Base-by-base conservation (phyloP, 2,329 filamentous ascomycete species). In the Colletotrichum limetticola region DNA sequence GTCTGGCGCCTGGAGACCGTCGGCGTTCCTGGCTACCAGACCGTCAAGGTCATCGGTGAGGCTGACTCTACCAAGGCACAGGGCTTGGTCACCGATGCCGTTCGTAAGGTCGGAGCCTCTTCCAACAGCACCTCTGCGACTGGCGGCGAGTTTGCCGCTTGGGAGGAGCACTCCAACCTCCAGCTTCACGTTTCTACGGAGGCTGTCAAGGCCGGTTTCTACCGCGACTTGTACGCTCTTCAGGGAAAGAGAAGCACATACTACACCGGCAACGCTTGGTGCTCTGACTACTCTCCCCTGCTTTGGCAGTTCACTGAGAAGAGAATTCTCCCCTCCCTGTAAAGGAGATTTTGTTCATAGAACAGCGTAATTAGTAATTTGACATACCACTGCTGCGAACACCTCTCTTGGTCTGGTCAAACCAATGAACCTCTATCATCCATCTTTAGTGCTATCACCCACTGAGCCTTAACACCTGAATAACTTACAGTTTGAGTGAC, bases 11-110 rank as follows among this genome's bases (percentile, higher is more conserved):
- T 76, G 9, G 74, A 76, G 60, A 71, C 69, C 1, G 70, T 75
- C 22, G 75, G 75, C 32, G 73, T 76, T 4, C 74, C 75, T 0
- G 75, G 72, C 1, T 76, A 76, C 60, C 75, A 76, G 58, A 76
- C 65, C 11, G 68, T 71, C 26, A 74, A 75, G 67, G 74, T 76
- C 56, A 59, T 76, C n/a, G 75, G 75, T 56, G 74, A 76, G 62
- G 11, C 35, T 24, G 66, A 65, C 2, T 72, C 68, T 5, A 7
- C 60, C 32, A 72, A 59, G 1, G 74, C 75, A 11, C 61, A 72
- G 57, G n/a, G 32, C 0, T 59, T 74, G 14, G 68, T 74, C 11
- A 55, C 30, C 12, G 71, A 67, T 26, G 71, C 68, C 19, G 30
- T 72, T 9, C 46, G 32, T 30, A 63, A 59, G 35, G 56, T 74